Evolutionary conservation across 208 protist species (phyloP).

Genomic region (Porcisia hertigi): DNA sequence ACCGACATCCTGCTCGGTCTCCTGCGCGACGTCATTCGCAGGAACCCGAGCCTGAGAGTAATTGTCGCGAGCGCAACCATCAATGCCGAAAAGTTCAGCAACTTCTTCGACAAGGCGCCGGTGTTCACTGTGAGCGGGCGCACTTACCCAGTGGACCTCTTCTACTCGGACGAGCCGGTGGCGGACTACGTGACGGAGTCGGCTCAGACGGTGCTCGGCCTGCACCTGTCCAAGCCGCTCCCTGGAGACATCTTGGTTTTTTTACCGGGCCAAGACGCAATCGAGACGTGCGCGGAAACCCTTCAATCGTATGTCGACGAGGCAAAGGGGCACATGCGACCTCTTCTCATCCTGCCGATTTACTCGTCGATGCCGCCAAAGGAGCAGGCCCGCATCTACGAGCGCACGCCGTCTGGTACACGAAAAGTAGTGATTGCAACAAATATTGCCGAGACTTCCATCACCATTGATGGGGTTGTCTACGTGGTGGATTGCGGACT

Average conservation of each 20-base stretch:
- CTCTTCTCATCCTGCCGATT: slow-evolving; percentile 96
- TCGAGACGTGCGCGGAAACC: slow-evolving; percentile 86
- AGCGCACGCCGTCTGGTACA: slow-evolving; percentile 85
- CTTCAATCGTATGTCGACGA: slow-evolving; percentile 60
- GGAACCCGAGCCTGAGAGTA: slow-evolving; percentile 93
- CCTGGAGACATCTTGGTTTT: slow-evolving; percentile 99
- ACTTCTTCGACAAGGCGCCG: slow-evolving; percentile 96
- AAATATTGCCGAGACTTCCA: slow-evolving; percentile 99
- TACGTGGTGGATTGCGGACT: slow-evolving; percentile 99
- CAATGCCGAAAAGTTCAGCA: slow-evolving; percentile 97
- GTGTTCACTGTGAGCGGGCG: slow-evolving; percentile 96
- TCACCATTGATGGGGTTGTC: slow-evolving; percentile 99
- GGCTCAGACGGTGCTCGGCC: slow-evolving; percentile 92
- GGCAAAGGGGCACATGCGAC: slow-evolving; percentile 61
- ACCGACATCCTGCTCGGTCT: slow-evolving; percentile 93
- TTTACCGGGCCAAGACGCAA: slow-evolving; percentile 99
- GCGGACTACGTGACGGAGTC: slow-evolving; percentile 98
- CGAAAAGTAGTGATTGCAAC: slow-evolving; percentile 98
- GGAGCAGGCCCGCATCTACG: slow-evolving; percentile 98
- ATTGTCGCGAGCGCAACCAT: slow-evolving; percentile 99
- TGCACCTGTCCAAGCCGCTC: slow-evolving; percentile 88
- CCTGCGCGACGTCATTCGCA: slow-evolving; percentile 79
- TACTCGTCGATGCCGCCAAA: slow-evolving; percentile 98
- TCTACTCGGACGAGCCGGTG: slow-evolving; percentile 91
- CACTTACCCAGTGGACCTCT: slow-evolving; percentile 97